Evolutionary conservation across 306 rosid species (phyloP).

Genomic region (Vigna mungo): DNA sequence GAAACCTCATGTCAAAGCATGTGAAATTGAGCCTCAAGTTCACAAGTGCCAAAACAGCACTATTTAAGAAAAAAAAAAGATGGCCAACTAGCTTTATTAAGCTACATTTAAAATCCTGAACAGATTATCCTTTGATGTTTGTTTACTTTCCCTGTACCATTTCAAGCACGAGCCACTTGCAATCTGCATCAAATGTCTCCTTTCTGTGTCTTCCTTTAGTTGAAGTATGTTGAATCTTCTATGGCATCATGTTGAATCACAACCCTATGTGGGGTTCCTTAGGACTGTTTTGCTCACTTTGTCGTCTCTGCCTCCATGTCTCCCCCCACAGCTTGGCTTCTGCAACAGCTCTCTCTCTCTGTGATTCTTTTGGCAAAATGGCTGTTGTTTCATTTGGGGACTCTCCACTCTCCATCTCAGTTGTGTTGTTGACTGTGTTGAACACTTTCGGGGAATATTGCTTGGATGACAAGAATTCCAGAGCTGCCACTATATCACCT

Average conservation of each 20-base stretch:
- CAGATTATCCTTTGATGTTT: constrained; percentile 3
- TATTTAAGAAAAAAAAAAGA: not conserved
- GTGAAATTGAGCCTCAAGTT: constrained; percentile 22
- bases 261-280: constrained; percentile 24
- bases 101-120: constrained; percentile 21
- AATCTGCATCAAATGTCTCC: constrained; percentile 24
- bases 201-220: not conserved
- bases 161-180: constrained; percentile 9
- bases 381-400: constrained; percentile 35
- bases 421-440: not conserved
- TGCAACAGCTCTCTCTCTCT: constrained; percentile 56
- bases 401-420: constrained; percentile 10
- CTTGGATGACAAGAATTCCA: constrained; percentile 49
- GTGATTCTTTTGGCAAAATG: constrained; percentile 23
- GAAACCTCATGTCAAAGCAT: constrained; percentile 29
- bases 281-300: constrained; percentile 38
- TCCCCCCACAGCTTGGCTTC: constrained; percentile 62
- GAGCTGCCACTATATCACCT: constrained; percentile 47
- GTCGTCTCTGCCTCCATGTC: constrained; percentile 50
- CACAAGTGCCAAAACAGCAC: constrained; percentile 33
- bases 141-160: constrained; percentile 25
- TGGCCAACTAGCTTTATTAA: constrained; percentile 34
- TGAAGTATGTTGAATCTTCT: constrained; percentile 23
- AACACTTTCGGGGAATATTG: constrained; percentile 29
- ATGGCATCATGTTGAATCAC: constrained; percentile 10